Evolutionary conservation across 371 early-diverging fungal species (phyloP), one percentile per base, ranked within the genome.

Genomic region (Thermomucor indicae-seudaticae): DNA sequence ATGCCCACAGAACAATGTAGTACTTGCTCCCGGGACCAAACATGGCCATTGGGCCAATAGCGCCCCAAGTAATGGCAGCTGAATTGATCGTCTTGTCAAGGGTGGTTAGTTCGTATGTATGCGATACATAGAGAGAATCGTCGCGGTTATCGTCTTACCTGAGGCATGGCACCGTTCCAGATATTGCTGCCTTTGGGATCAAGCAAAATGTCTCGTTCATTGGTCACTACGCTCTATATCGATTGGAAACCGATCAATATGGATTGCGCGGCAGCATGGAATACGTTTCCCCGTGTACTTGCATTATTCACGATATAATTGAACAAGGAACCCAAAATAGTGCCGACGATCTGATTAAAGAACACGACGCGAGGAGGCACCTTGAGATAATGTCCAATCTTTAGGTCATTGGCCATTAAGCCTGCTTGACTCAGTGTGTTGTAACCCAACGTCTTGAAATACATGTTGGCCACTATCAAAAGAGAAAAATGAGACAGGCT

Each of bases 311-410:
- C 76, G 20, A 78, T 46, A 43, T 76, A 80, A 43, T 80, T 80
- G 55, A 78, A 76, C n/a, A 77, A 38, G 27, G 64, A 63, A 12
- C 80, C 83, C 29, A 84, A 53, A 2, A 82, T 56, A 1, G 85
- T 84, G 7, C 87, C 87, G 30, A 75, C 56, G 31, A 86, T 62
- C 55, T 86, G 87, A 10, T 72, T 72, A 3, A 67, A 51, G 51
- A 85, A 87, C 48, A 83, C 60, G 25, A 66, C 43, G 10, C 84
- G 70, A 3, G 88, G 88, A 17, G 88, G 88, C 1, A 87, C 79
- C 64, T 89, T 89, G 67, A 88, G 81, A 57, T 89, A 89, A 32
- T 85, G 81, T 10, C 86, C 88, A 27, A 87, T 70, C 48, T 87
- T 87, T 35, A 84, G 75, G 58, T 86, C 85, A 11, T 53, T 49